A percentile compares a stretch with the other conserved stretches of the same genome.
phyloP scores from a whole-genome alignment of 371 early-diverging fungal genomes.

The Actinomortierella wolfii region DNA sequence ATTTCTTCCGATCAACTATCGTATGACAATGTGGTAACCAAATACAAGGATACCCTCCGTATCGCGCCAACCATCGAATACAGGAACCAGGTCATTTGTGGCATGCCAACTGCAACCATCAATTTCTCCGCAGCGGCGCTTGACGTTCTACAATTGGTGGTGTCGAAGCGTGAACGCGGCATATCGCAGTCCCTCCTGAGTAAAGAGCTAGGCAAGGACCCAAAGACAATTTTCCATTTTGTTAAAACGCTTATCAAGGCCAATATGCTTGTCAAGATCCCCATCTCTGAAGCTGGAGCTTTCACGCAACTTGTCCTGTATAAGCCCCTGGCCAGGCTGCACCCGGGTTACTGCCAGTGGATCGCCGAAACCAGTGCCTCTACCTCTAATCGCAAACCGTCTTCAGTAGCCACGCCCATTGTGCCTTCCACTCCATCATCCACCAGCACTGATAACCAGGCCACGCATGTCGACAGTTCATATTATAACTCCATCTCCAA shows the following conservation, averaged over 20 bases:
- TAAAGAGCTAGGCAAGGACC: conserved; percentile 54
- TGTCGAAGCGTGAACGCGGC: conserved; percentile 53
- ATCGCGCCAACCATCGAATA: conserved; percentile 25
- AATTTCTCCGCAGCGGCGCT: conserved; percentile 10
- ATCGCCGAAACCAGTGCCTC: no score
- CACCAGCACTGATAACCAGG: no score
- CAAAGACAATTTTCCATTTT: conserved; percentile 65
- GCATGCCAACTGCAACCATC: background rate
- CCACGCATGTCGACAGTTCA: no score
- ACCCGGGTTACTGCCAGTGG: conserved; percentile 19
- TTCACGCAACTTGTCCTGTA: conserved; percentile 51
- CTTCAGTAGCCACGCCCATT: no score
- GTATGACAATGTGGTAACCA: conserved; percentile 10
- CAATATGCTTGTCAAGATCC: conserved; percentile 52
- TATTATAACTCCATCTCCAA: no score
- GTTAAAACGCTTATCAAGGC: conserved; percentile 53
- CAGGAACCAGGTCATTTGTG: conserved; percentile 13
- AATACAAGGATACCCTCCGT: conserved; percentile 14
- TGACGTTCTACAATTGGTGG: conserved; percentile 47
- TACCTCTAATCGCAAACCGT: no score
- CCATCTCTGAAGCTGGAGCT: conserved; percentile 42
- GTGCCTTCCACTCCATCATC: no score
- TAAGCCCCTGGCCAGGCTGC: conserved; percentile 18
- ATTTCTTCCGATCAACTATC: conserved; percentile 4
- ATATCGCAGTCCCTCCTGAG: conserved; percentile 60